These are phyloP conservation scores for Kodamaea sp. DNA, from an alignment of 1,139 yeast genomes.

Conservation along the genomic window DNA sequence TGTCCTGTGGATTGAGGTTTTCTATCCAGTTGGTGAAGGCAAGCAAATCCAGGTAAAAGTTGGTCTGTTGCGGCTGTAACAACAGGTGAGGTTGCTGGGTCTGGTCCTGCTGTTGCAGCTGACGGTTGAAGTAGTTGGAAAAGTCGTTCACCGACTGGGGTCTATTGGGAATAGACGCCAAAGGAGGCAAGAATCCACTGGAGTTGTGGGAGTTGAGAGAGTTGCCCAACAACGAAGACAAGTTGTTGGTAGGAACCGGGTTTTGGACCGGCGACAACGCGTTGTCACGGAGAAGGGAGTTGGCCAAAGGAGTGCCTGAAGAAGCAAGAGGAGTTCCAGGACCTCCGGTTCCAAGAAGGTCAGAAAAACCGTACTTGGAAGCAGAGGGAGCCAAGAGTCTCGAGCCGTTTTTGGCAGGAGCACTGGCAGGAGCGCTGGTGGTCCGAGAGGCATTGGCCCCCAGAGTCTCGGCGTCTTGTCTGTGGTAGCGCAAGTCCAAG, in stretches of 20 bases:
- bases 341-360: constrained; percentile 15
- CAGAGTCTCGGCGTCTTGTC: constrained; percentile 28
- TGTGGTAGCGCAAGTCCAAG: constrained; percentile 31
- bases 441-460: constrained; percentile 18
- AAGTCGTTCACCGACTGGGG: constrained; percentile 50
- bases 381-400: constrained; percentile 26
- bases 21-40: constrained; percentile 63
- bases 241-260: constrained; percentile 12
- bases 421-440: constrained; percentile 7
- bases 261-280: constrained; percentile 24
- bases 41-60: constrained; percentile 46
- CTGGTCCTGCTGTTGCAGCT: constrained; percentile 19
- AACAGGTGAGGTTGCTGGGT: constrained; percentile 14
- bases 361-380: constrained; percentile 23
- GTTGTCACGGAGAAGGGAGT: constrained; percentile 22
- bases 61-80: constrained; percentile 18
- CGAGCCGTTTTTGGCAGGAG: constrained; percentile 11
- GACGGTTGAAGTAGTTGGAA: constrained; percentile 28
- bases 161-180: constrained; percentile 36
- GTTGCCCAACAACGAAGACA: constrained; percentile 14
- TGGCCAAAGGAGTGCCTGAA: constrained; percentile 10
- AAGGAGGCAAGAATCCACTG: constrained; percentile 19
- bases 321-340: constrained; percentile 6
- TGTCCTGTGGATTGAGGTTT: constrained; percentile 56
- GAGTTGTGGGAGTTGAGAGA: constrained; percentile 6